Evolutionary conservation across 2,329 filamentous ascomycete genomes (phyloP), one percentile per base, ranked within the genome.

Genomic region (Penicillium sp.): DNA sequence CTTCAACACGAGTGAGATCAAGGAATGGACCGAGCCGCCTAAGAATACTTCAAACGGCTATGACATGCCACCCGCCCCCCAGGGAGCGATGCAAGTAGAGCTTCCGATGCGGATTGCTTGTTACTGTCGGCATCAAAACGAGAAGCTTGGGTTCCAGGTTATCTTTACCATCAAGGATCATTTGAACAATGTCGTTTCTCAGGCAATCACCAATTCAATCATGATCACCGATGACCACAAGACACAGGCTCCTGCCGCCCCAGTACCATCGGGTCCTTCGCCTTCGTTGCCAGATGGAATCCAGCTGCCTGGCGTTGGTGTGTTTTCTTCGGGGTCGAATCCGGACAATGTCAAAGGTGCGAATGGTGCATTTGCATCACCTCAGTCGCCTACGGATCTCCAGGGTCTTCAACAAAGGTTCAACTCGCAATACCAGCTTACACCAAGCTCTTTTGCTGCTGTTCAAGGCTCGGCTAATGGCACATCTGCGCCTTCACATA

Each of bases 141-240:
- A 97, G 75, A 97, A 97, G 77, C 80, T 88, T 63, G 93, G 93
- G 1, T 99, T 97, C 75, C 82, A 83, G 66, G 92, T 97, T 66
- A 96, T 99, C 60, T 96, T 97, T 74, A 97, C 93, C 1, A 82
- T 99, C 67, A 96, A 92, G 69, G 90, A 97, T 73, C 85, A 85
- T 68, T 78, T 85, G 60, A 89, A 87, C 65, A 85, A 86, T 43
- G 78, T 96, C 29, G 78, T 97, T 42, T 89, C 91, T 6, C 93
- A 99, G 74, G 85, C 87, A 50, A 88, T 96, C 61, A 91, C 90
- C 20, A 86, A 88, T 53, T 89, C 91, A 0, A 96, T 97, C 61
- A 93, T 97, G 83, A 97, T 97, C 60, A 97, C 94, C 1, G 93
- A 99, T 70, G 93, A 99, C 68, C 93, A 97, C 78, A 97, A 97